Percentiles rank a stretch among this genome's conserved stretches.
Conservation (phyloP, 2,329 filamentous ascomycete species). For the Aspergillus puulaauensis region DNA sequence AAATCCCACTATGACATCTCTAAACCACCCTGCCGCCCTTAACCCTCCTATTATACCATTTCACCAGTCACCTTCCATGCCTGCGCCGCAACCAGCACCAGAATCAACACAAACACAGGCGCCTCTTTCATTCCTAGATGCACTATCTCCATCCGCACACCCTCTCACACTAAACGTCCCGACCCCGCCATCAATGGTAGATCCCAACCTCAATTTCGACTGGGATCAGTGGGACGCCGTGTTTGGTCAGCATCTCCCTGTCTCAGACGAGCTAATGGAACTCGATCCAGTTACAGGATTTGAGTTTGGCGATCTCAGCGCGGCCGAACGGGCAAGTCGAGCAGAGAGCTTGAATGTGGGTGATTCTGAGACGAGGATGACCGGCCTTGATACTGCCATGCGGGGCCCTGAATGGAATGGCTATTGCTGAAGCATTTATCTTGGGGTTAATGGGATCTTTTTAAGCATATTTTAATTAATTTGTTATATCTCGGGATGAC, state of each 20-base stretch:
- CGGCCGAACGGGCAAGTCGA: constrained; percentile 7
- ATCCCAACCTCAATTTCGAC: constrained; percentile 46
- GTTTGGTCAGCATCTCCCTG: constrained; percentile 47
- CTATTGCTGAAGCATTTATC: constrained; percentile 11
- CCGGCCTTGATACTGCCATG: background rate
- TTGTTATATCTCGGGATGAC: background rate
- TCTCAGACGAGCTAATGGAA: constrained; percentile 45
- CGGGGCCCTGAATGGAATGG: constrained; percentile 16
- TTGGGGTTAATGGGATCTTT: background rate
- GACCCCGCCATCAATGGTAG: constrained; percentile 39
- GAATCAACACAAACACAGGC: background rate
- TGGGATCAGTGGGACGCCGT: constrained; percentile 52
- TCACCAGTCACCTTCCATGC: constrained; percentile 6
- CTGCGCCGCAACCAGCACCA: constrained; percentile 8
- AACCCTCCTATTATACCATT: constrained; percentile 9
- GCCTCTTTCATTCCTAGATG: constrained; percentile 23
- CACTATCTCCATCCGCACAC: constrained; percentile 17
- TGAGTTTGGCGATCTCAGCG: constrained; percentile 31
- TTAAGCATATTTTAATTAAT: background rate
- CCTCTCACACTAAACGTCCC: constrained; percentile 20
- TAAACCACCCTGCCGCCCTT: background rate
- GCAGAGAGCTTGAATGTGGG: constrained; percentile 8
- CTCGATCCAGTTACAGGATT: constrained; percentile 39
- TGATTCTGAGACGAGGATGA: constrained; percentile 4
- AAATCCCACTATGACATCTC: constrained; percentile 8